A percentile compares a stretch with the other conserved stretches of the same genome.
These are phyloP conservation scores for Suillus luteus DNA, from an alignment of 768 basidiomycete genomes.

Conservation along the genomic window DNA sequence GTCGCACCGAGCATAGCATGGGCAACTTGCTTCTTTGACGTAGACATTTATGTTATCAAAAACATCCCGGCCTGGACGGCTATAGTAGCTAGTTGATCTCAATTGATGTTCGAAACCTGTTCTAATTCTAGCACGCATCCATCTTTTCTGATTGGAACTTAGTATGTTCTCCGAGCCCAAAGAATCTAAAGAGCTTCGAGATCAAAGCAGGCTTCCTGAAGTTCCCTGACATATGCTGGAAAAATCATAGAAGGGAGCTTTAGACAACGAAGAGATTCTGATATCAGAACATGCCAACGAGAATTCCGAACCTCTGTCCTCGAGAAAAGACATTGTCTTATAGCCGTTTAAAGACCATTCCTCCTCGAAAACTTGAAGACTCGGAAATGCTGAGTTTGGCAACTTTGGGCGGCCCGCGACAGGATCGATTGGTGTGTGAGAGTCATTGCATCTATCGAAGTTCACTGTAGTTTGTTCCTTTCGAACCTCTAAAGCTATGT, in stretches of 20 bases:
- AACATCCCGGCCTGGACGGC: neutral
- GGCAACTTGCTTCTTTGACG: too few species aligned
- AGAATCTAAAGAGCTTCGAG: neutral
- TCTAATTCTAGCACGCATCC: neutral
- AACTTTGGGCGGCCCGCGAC: neutral
- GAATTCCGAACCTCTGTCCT: neutral
- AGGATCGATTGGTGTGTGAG: neutral
- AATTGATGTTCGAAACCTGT: too few species aligned
- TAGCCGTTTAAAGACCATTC: neutral
- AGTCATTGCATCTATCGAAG: neutral
- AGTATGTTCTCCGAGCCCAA: too few species aligned
- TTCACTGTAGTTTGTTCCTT: too few species aligned
- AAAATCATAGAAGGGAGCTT: neutral
- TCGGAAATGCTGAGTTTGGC: neutral
- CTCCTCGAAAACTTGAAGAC: neutral
- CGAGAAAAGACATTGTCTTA: neutral
- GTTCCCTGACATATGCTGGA: neutral
- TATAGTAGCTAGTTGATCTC: neutral
- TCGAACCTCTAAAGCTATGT: too few species aligned
- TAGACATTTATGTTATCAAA: too few species aligned
- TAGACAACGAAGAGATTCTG: neutral
- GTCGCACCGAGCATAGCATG: too few species aligned
- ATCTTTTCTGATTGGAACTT: slow-evolving; percentile 3
- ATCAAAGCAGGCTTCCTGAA: neutral
- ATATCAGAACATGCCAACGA: neutral